Evolutionary conservation across 1,284 basidiomycete species (phyloP).

Genomic region (Sparassis latifolia): DNA sequence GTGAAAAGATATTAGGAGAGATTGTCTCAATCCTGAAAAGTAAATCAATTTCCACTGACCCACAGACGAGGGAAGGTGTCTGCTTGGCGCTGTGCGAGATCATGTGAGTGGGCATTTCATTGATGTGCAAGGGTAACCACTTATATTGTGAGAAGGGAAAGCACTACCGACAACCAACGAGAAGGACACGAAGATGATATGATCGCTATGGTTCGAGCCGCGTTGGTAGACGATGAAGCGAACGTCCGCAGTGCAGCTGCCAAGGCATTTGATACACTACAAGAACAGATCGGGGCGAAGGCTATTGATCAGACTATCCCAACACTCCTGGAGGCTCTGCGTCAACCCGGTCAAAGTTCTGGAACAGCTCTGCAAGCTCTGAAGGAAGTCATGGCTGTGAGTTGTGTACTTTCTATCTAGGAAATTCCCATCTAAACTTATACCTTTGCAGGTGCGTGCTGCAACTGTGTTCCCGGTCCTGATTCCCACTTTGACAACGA

Average conservation of each 20-base stretch:
- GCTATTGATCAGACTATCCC: slow-evolving; percentile 98
- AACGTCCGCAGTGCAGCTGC: slow-evolving; percentile 91
- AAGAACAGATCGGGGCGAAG: slow-evolving; percentile 84
- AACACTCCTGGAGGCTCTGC: slow-evolving; percentile 88
- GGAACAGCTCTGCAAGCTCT: slow-evolving; percentile 94
- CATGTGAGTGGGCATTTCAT: slow-evolving; percentile 46
- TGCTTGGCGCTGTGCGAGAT: slow-evolving; percentile 87
- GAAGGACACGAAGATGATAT: slow-evolving; percentile 91
- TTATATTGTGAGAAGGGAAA: slow-evolving; percentile 46
- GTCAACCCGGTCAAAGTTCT: slow-evolving; percentile 84
- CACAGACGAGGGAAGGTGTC: slow-evolving; percentile 81
- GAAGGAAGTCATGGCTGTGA: slow-evolving; percentile 89
- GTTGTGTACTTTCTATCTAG: slow-evolving; percentile 22
- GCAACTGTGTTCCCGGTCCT: slow-evolving; percentile 97
- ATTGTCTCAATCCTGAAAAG: slow-evolving; percentile 74
- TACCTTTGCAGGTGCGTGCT: slow-evolving; percentile 63
- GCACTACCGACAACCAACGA: slow-evolving; percentile 79
- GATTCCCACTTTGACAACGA: slow-evolving; percentile 87
- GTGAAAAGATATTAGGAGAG: slow-evolving; percentile 87
- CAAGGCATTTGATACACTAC: slow-evolving; percentile 88
- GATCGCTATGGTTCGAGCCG: slow-evolving; percentile 78
- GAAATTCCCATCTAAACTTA: background rate
- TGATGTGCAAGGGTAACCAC: no score
- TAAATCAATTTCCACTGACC: slow-evolving; percentile 66
- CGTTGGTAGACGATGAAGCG: slow-evolving; percentile 85